A percentile compares a stretch with the other conserved stretches of the same genome.
These are phyloP conservation scores for Podaxis rugospora DNA, from an alignment of 768 basidiomycete species.

Conservation along the genomic window DNA sequence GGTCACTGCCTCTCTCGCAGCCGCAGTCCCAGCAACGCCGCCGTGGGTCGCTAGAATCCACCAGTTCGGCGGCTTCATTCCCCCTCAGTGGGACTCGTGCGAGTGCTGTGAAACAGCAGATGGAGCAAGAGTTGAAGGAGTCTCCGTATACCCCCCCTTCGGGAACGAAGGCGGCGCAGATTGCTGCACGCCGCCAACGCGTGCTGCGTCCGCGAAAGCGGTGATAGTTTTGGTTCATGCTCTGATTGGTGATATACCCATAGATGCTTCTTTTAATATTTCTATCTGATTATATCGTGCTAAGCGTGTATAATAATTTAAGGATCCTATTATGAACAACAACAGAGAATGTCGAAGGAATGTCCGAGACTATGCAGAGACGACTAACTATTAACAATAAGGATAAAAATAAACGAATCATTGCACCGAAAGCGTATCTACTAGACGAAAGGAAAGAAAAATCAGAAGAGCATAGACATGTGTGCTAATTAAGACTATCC, in stretches of 20 bases:
- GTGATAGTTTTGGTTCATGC: not conserved
- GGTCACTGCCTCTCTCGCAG: not conserved
- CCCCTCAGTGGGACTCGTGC: conserved; percentile 35
- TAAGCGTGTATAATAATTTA: conserved; percentile 10
- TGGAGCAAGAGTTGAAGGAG: conserved; percentile 26
- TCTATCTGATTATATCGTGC: not conserved
- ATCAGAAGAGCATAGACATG: not conserved
- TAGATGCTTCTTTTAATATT: not conserved
- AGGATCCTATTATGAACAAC: conserved; percentile 7
- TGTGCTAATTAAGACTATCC: conserved; percentile 40
- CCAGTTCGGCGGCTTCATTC: conserved; percentile 25
- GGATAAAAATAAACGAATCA: conserved; percentile 6
- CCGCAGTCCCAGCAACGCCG: not conserved
- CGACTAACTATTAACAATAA: conserved; percentile 10
- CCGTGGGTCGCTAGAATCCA: conserved; percentile 1
- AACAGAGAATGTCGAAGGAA: not conserved
- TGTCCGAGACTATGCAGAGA: not conserved
- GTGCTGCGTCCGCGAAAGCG: not conserved
- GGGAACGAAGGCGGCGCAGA: conserved; percentile 30
- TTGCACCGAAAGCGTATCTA: not conserved
- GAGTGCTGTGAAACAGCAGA: conserved; percentile 27
- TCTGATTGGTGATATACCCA: not conserved
- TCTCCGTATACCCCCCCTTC: conserved; percentile 32
- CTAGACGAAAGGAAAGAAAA: not conserved
- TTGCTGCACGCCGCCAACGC: not conserved